Evolutionary conservation across 2,329 filamentous ascomycete species (phyloP).

Genomic region (Lasiodiplodia sp.): DNA sequence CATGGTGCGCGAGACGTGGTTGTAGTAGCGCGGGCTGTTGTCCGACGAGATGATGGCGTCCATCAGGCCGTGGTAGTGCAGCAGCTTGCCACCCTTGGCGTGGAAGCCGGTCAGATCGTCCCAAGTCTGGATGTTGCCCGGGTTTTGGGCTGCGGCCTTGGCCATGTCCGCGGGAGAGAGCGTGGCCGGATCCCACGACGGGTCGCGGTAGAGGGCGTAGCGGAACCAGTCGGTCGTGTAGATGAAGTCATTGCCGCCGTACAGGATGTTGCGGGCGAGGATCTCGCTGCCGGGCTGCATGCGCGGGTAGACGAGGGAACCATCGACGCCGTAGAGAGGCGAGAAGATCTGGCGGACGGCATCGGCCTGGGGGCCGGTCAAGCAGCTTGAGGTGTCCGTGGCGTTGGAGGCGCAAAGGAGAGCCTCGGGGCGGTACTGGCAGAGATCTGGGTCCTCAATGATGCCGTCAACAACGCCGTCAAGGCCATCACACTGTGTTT

Average conservation of each 20-base stretch:
- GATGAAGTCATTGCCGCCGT: constrained; percentile 51
- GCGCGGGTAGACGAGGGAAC: constrained; percentile 58
- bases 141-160: constrained; percentile 47
- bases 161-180: constrained; percentile 53
- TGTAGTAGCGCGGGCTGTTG: constrained; percentile 58
- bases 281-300: constrained; percentile 59
- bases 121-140: constrained; percentile 50
- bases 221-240: constrained; percentile 58
- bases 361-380: constrained; percentile 53
- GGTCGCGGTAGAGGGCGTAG: constrained; percentile 57
- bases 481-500: constrained; percentile 54
- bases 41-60: constrained; percentile 55
- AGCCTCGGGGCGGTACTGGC: constrained; percentile 51
- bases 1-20: constrained; percentile 57
- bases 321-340: constrained; percentile 52
- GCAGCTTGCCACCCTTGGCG: constrained; percentile 53
- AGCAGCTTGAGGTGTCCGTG: constrained; percentile 49
- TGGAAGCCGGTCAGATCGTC: constrained; percentile 49
- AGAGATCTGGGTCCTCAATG: constrained; percentile 55
- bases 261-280: constrained; percentile 26
- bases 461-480: constrained; percentile 59
- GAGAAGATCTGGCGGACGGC: constrained; percentile 54
- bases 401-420: constrained; percentile 47
- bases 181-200: constrained; percentile 50
- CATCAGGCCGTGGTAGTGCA: constrained; percentile 55